Evolutionary conservation across 2,329 filamentous ascomycete species (phyloP).

Genomic region (Botrytis byssoidea): DNA sequence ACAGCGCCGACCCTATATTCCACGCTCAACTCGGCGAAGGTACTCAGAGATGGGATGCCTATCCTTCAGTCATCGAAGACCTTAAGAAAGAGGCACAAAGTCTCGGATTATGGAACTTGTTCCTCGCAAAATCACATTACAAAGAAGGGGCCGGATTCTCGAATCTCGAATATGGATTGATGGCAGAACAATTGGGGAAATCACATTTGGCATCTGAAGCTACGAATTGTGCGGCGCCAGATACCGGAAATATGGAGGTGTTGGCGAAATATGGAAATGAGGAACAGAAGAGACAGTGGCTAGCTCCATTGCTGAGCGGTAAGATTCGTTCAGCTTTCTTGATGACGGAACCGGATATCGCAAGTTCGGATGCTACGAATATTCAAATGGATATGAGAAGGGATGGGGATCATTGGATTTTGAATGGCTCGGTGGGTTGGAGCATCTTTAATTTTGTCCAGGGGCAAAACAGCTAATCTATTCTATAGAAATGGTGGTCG

Average conservation of each 20-base stretch:
- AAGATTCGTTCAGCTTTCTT: constrained; percentile 86
- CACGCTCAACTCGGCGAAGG: constrained; percentile 75
- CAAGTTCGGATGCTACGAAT: constrained; percentile 89
- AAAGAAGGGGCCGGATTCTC: constrained; percentile 91
- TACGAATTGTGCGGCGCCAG: constrained; percentile 85
- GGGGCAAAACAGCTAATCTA: constrained; percentile 26
- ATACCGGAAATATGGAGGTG: constrained; percentile 96
- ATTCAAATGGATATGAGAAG: constrained; percentile 79
- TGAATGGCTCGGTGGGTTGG: constrained; percentile 75
- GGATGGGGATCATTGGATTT: constrained; percentile 83
- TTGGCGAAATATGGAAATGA: constrained; percentile 87
- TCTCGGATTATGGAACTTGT: constrained; percentile 97
- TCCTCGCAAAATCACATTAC: constrained; percentile 92
- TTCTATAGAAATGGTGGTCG: constrained; percentile 92
- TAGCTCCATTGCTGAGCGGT: constrained; percentile 76
- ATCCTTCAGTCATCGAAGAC: constrained; percentile 81
- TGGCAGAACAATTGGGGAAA: constrained; percentile 94
- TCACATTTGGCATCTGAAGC: constrained; percentile 81
- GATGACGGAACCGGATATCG: constrained; percentile 90
- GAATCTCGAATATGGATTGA: constrained; percentile 95
- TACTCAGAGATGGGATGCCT: constrained; percentile 72
- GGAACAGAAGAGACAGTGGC: constrained; percentile 80
- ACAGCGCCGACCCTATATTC: constrained; percentile 74
- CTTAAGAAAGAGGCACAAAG: constrained; percentile 80
- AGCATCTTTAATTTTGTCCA: neutral